These are phyloP conservation scores for Wickerhamomyces alni DNA, from an alignment of 805 yeast species.

Conservation along the genomic window DNA sequence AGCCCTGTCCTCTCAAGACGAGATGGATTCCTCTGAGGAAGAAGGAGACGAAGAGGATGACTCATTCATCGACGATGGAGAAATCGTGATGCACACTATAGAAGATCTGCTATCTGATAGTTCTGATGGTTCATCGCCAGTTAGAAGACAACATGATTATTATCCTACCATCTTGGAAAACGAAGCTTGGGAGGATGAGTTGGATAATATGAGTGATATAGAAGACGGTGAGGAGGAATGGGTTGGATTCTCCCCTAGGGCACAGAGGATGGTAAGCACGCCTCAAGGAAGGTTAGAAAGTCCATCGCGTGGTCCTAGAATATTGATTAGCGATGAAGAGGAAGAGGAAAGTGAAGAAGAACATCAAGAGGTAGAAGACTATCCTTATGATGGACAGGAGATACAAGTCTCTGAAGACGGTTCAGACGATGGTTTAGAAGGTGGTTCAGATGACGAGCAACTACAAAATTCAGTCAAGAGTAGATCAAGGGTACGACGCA, in stretches of 20 bases:
- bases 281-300: too few species aligned
- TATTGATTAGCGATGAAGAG: too few species aligned
- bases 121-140: constrained; percentile 13
- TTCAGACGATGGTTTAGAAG: too few species aligned
- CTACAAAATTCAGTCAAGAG: too few species aligned
- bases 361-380: too few species aligned
- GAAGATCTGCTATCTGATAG: constrained; percentile 2
- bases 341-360: too few species aligned
- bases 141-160: constrained; percentile 3
- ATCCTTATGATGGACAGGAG: too few species aligned
- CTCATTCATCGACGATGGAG: constrained; percentile 9
- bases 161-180: neutral
- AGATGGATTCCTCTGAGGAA: constrained; percentile 1
- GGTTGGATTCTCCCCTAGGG: constrained; percentile 7
- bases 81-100: neutral
- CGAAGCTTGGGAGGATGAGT: neutral
- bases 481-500: too few species aligned
- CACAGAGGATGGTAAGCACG: too few species aligned
- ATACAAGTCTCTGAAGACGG: too few species aligned
- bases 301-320: too few species aligned
- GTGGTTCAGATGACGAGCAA: too few species aligned
- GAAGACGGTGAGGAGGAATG: constrained; percentile 5
- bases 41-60: constrained; percentile 8
- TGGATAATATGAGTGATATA: neutral
- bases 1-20: neutral